phyloP scores from a whole-genome alignment of 257 asterid genomes.

The Datura wrightii region DNA sequence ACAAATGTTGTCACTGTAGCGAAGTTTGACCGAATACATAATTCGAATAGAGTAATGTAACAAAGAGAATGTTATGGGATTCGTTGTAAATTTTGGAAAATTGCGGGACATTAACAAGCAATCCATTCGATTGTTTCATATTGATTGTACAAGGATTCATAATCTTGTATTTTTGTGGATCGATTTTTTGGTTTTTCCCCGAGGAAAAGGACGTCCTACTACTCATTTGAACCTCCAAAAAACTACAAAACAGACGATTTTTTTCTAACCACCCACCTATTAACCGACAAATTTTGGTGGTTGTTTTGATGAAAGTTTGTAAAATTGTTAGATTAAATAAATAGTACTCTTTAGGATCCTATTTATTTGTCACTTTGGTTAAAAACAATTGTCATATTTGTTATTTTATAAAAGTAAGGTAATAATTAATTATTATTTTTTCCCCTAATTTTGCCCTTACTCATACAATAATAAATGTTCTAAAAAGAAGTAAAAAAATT shows the following conservation, averaged over 20 bases:
- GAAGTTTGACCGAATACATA: not conserved
- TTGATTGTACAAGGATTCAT: not conserved
- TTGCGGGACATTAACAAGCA: not conserved
- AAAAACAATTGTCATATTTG: not conserved
- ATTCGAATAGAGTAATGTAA: not conserved
- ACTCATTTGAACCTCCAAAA: not conserved
- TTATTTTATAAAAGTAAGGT: not conserved
- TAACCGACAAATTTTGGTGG: not conserved
- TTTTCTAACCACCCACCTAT: not conserved
- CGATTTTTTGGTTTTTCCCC: not conserved
- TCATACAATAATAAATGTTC: no score
- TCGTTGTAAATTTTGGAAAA: not conserved
- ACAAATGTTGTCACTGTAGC: no score
- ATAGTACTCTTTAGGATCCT: not conserved
- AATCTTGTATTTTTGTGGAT: not conserved
- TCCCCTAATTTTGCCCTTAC: no score
- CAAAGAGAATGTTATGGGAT: not conserved
- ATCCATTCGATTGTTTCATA: no score
- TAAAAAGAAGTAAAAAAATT: no score
- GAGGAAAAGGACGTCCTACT: not conserved
- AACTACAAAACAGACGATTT: not conserved
- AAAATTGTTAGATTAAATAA: not conserved
- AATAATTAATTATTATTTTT: not conserved
- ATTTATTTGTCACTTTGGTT: constrained; percentile 1
- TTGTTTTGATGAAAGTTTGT: not conserved